Conservation (phyloP, 495 filamentous ascomycete genomes). For the Ascodesmis nigricans region DNA sequence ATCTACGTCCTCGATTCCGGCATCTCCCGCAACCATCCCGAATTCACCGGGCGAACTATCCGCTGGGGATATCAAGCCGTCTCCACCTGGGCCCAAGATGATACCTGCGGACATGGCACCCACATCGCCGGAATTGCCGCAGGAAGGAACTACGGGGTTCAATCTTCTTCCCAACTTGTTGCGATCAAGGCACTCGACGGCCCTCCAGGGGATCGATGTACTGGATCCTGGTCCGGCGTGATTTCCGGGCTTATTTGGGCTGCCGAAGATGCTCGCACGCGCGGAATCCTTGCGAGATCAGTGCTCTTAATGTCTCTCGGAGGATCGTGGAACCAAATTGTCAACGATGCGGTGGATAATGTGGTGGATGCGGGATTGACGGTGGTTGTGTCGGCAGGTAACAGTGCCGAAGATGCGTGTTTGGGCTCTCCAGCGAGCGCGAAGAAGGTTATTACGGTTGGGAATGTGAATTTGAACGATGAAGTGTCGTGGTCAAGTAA, state of each 20-base stretch:
- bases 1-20: conserved; percentile 13
- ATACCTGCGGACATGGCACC: conserved; percentile 35
- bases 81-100: not conserved
- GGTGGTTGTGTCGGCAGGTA: conserved; percentile 40
- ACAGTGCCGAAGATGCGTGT: conserved; percentile 34
- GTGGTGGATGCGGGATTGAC: conserved; percentile 34
- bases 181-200: conserved; percentile 40
- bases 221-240: conserved; percentile 34
- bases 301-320: conserved; percentile 20
- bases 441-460: conserved; percentile 26
- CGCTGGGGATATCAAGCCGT: conserved; percentile 2
- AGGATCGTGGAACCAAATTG: conserved; percentile 14
- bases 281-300: conserved; percentile 20
- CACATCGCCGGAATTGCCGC: conserved; percentile 46
- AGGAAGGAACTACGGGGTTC: conserved; percentile 39
- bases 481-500: conserved; percentile 22
- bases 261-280: conserved; percentile 27
- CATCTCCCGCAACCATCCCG: conserved; percentile 1
- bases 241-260: conserved; percentile 39
- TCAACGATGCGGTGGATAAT: conserved; percentile 37
- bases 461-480: conserved; percentile 20
- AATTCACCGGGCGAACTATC: conserved; percentile 6
- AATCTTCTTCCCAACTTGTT: conserved; percentile 37
- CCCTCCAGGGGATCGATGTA: conserved; percentile 21
- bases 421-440: conserved; percentile 35